Evolutionary conservation across 2,329 filamentous ascomycete species (phyloP).

Genomic region (Colletotrichum sp.): DNA sequence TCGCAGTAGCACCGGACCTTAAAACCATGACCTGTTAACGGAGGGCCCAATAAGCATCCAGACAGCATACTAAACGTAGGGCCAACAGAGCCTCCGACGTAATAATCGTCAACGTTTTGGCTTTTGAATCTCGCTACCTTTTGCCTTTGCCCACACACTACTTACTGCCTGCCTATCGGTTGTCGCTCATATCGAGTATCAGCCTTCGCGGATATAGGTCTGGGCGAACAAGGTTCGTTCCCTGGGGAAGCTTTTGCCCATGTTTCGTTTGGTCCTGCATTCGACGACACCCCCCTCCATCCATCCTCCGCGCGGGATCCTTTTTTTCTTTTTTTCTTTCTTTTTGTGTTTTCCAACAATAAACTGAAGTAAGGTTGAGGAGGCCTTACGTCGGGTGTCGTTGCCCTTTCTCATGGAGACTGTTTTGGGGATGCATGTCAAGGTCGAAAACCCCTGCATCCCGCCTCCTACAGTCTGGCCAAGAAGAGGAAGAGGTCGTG

Average conservation of each 20-base stretch:
- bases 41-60: neutral
- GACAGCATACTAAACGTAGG: neutral
- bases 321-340: neutral
- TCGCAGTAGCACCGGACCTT: neutral
- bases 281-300: neutral
- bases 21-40: neutral
- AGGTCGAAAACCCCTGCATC: neutral
- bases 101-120: neutral
- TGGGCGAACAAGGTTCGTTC: neutral
- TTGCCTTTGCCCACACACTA: neutral
- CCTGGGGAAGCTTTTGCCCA: slow-evolving; percentile 16
- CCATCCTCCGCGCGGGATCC: neutral
- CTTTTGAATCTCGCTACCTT: neutral
- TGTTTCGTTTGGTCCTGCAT: slow-evolving; percentile 13
- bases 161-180: neutral
- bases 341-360: neutral
- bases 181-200: neutral
- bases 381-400: neutral
- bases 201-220: neutral
- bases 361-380: neutral
- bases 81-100: neutral
- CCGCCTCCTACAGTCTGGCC: neutral
- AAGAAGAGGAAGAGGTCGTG: neutral
- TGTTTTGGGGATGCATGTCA: neutral
- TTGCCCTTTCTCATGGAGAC: neutral